Conservation (phyloP, 768 basidiomycete genomes). For the Amanita phalloides region DNA sequence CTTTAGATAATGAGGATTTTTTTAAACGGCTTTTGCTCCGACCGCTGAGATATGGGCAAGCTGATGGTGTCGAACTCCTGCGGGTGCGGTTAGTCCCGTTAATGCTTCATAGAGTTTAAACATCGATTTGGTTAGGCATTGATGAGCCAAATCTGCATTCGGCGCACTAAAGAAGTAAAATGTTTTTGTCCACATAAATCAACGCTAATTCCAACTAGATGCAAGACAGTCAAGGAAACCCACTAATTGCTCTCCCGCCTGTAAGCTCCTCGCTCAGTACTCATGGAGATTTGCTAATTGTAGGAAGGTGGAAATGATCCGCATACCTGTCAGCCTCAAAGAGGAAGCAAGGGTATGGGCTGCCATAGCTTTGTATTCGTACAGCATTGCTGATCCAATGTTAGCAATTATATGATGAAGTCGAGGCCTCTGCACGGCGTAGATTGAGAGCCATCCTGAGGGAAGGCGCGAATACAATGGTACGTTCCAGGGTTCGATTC, state of each 20-base stretch:
- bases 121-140: conserved; percentile 35
- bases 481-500: conserved; percentile 12
- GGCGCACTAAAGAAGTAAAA: conserved; percentile 70
- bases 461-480: conserved; percentile 30
- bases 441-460: conserved; percentile 49
- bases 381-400: not conserved
- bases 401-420: conserved; percentile 57
- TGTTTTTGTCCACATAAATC: not conserved
- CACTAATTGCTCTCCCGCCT: conserved; percentile 67
- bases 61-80: conserved; percentile 59
- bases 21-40: conserved; percentile 73
- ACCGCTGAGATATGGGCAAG: conserved; percentile 61
- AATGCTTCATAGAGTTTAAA: not conserved
- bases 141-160: conserved; percentile 71
- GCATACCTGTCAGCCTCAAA: conserved; percentile 56
- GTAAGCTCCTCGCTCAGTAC: conserved; percentile 18
- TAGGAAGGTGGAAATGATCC: conserved; percentile 63
- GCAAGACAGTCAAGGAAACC: conserved; percentile 70
- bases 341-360: conserved; percentile 51
- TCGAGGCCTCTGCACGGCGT: conserved; percentile 52
- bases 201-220: conserved; percentile 35
- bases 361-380: not conserved
- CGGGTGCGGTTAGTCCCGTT: conserved; percentile 32
- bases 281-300: not conserved
- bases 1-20: conserved; percentile 74